These are phyloP conservation scores for Salvia rosmarinus DNA, from an alignment of 257 asterid species.

Conservation along the genomic window DNA sequence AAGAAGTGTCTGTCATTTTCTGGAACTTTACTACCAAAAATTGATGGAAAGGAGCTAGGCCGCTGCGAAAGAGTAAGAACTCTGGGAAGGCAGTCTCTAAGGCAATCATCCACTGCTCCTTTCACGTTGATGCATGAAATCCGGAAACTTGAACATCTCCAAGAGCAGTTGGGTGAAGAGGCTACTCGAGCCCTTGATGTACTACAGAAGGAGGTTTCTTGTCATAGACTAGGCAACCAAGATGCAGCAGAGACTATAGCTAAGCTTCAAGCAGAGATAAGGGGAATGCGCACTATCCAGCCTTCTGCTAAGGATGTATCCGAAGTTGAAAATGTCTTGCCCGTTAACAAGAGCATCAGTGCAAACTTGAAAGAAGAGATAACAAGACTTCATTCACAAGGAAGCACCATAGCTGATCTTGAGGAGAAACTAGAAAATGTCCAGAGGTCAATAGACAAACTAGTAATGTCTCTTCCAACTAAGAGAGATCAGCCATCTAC, in stretches of 20 bases:
- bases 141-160: conserved; percentile 93
- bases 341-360: conserved; percentile 82
- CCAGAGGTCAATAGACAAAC: conserved; percentile 87
- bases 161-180: conserved; percentile 95
- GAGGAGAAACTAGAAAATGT: conserved; percentile 94
- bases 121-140: conserved; percentile 93
- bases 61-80: conserved; percentile 54
- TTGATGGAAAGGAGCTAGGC: conserved; percentile 53
- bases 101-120: conserved; percentile 92
- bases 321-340: conserved; percentile 54
- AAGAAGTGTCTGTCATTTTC: conserved; percentile 94
- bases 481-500: conserved; percentile 52
- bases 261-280: conserved; percentile 87
- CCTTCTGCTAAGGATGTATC: conserved; percentile 60
- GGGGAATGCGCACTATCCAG: conserved; percentile 66
- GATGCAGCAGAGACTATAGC: conserved; percentile 98
- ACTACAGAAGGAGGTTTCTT: conserved; percentile 90
- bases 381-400: conserved; percentile 92
- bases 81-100: conserved; percentile 68
- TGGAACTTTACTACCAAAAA: conserved; percentile 61
- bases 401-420: conserved; percentile 85
- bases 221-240: conserved; percentile 92
- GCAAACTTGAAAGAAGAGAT: conserved; percentile 95
- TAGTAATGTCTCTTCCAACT: conserved; percentile 82
- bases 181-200: conserved; percentile 93